Percentiles rank a stretch among this genome's conserved stretches.
These are phyloP conservation scores for Populus nigra DNA, from an alignment of 345 rosid species.

Conservation along the genomic window DNA sequence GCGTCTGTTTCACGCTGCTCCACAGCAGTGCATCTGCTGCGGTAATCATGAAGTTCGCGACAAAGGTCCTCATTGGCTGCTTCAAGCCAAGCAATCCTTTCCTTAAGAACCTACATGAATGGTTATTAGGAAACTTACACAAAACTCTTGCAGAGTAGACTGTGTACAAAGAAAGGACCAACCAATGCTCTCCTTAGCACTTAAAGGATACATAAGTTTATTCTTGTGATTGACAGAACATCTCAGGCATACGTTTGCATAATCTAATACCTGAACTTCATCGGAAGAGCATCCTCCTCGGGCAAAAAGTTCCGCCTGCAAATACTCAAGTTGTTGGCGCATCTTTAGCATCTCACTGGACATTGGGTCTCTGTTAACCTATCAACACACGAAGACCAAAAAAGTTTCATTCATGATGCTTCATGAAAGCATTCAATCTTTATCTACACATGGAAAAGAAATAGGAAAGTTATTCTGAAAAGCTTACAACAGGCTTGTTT, in stretches of 20 bases:
- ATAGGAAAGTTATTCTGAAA: conserved; percentile 8
- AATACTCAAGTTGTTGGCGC: conserved; percentile 89
- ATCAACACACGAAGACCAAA: conserved; percentile 14
- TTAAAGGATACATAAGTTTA: background rate
- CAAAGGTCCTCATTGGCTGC: conserved; percentile 87
- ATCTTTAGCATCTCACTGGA: conserved; percentile 92
- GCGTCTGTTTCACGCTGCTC: conserved; percentile 71
- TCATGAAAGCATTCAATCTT: conserved; percentile 1
- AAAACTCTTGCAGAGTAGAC: background rate
- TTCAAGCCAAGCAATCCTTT: conserved; percentile 92
- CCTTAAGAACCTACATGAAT: conserved; percentile 67
- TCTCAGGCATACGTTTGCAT: background rate
- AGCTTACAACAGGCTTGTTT: conserved; percentile 95
- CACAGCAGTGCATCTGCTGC: conserved; percentile 53
- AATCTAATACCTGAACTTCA: conserved; percentile 70
- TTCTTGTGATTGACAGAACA: background rate
- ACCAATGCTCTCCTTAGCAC: background rate
- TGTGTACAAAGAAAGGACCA: background rate
- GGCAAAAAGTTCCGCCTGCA: conserved; percentile 96
- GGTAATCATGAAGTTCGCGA: conserved; percentile 83
- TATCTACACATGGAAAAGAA: background rate
- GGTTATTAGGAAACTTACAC: background rate
- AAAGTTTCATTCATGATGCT: conserved; percentile 6
- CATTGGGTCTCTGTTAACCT: conserved; percentile 98
- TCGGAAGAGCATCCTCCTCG: conserved; percentile 74